Evolutionary conservation across 495 filamentous ascomycete genomes (phyloP).

Genomic region (Talaromyces thailandensis): DNA sequence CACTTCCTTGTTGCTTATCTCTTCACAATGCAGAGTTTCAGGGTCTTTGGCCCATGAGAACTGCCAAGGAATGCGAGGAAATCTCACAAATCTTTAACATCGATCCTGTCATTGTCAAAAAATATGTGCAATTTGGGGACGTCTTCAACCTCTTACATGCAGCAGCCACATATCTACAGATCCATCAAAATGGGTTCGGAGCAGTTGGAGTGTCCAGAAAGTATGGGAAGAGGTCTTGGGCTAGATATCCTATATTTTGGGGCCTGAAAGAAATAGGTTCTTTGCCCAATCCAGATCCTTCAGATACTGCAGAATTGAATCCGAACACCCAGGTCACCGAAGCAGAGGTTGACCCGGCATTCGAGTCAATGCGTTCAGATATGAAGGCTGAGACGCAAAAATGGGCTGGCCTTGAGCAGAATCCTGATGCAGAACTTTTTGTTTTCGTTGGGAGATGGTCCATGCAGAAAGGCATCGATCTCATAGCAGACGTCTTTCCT

Average conservation of each 20-base stretch:
- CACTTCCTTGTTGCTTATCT: constrained; percentile 50
- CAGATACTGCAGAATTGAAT: constrained; percentile 49
- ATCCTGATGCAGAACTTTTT: constrained; percentile 54
- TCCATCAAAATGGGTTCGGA: constrained; percentile 58
- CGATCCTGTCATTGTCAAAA: constrained; percentile 29
- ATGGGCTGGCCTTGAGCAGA: constrained; percentile 53
- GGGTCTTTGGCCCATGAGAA: constrained; percentile 60
- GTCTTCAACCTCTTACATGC: constrained; percentile 63
- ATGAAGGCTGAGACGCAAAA: constrained; percentile 52
- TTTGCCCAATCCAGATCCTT: constrained; percentile 58
- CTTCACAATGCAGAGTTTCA: constrained; percentile 65
- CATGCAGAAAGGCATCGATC: constrained; percentile 61
- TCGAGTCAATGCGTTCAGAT: constrained; percentile 38
- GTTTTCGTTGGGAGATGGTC: constrained; percentile 68
- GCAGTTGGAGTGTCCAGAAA: constrained; percentile 58
- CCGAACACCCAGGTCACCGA: constrained; percentile 29
- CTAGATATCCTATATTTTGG: constrained; percentile 63
- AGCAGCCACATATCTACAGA: constrained; percentile 50
- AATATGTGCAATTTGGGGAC: constrained; percentile 61
- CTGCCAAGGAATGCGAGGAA: constrained; percentile 47
- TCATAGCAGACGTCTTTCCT: constrained; percentile 62
- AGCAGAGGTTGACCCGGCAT: constrained; percentile 36
- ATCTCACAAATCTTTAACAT: constrained; percentile 56
- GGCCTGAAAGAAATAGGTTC: constrained; percentile 51
- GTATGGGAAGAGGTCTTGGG: constrained; percentile 57